These are phyloP conservation scores for Hyphodiscus sp. DNA, from an alignment of 2,329 filamentous ascomycete genomes.

Conservation along the genomic window DNA sequence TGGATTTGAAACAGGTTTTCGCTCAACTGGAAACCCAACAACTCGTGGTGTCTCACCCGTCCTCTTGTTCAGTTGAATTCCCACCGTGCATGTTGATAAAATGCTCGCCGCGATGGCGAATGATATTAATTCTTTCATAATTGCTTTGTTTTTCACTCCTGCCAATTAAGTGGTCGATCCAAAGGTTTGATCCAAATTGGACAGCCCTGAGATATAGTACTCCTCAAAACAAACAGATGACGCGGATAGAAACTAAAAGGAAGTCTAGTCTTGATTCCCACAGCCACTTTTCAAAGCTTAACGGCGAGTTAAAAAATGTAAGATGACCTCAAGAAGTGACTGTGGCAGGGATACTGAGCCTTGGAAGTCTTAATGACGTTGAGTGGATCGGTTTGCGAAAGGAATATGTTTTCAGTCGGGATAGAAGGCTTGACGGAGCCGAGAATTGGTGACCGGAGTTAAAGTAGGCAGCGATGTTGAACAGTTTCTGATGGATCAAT, in stretches of 20 bases:
- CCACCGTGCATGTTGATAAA: conserved; percentile 24
- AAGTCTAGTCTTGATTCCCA: conserved; percentile 7
- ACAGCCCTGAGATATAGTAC: background rate
- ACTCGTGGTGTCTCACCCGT: conserved; percentile 25
- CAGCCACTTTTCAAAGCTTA: background rate
- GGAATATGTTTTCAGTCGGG: background rate
- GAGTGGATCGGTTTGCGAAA: background rate
- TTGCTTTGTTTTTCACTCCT: conserved; percentile 5
- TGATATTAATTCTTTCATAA: conserved; percentile 24
- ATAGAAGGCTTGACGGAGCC: background rate
- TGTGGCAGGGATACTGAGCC: background rate
- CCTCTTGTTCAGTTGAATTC: conserved; percentile 22
- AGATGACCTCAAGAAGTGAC: background rate
- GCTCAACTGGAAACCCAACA: conserved; percentile 27
- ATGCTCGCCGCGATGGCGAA: conserved; percentile 23
- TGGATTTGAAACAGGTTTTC: conserved; percentile 22
- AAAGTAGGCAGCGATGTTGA: background rate
- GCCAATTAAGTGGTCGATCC: background rate
- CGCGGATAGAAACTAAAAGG: conserved; percentile 12
- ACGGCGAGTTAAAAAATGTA: background rate
- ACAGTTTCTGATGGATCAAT: background rate
- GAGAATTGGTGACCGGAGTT: background rate
- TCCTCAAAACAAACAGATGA: conserved; percentile 7
- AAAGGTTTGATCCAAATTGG: background rate
- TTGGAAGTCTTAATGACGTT: background rate